Evolutionary conservation across 768 basidiomycete genomes (phyloP), one percentile per base, ranked within the genome.

Genomic region (Lactifluus echinatus): DNA sequence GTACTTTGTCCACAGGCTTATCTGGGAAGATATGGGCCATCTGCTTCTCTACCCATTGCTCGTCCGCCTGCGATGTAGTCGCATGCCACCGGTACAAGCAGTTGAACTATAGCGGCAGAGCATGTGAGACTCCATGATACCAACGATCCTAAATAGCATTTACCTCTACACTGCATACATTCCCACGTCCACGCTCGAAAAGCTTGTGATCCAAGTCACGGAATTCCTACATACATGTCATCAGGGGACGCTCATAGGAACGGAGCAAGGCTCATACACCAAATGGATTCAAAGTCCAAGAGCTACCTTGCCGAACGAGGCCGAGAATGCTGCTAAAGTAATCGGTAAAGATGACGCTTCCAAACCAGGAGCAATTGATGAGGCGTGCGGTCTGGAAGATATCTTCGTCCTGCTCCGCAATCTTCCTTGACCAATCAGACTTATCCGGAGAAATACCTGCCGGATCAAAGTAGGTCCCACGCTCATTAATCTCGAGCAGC

Each of bases 51-150:
- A 83, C 79, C 87, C 87, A 91, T 55, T 81, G 69, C 66, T 87
- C 89, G 52, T 91, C 89, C 52, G 78, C 75, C 15, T 66, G 63
- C 43, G 85, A 89, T 0, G 85, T 88, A 0, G 89, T 90, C 1
- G 90, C 84, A 45, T 93, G 90, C 90, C 90, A 81, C 76, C 87
- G 80, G 69, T 92, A 92, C 54, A 92, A 71, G 64, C 85, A 86
- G 64, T 92, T 92, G 74, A 92, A 92, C 85, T 88, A 37, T 10
- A 63, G 33, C 7, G 15, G n/a, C 14, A 44, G 37, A 43, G 21
- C 54, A 17, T 40, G 37, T 29, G 44, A 28, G 19, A 5, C 36
- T 3, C 12, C 12, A 4, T 42, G n/a, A 44, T 11, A 11, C 29
- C 24, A 12, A 40, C 8, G 26, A 17, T 7, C 14, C 15, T 1